These are phyloP conservation scores for Phaeoacremonium minimum DNA, from an alignment of 2,329 filamentous ascomycete genomes.

Conservation along the genomic window DNA sequence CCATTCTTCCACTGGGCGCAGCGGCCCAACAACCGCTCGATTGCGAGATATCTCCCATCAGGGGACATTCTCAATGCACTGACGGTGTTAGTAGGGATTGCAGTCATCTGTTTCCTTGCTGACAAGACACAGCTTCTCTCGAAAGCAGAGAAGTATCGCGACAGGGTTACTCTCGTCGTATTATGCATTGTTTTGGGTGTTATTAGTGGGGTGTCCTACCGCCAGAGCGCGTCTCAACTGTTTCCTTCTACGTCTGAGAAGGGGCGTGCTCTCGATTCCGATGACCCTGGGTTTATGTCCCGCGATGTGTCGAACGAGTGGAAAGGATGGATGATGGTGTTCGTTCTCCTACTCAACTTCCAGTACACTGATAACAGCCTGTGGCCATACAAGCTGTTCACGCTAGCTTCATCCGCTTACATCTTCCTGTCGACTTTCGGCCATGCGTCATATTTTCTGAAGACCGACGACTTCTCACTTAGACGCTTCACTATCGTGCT, in stretches of 20 bases:
- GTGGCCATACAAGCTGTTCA: constrained; percentile 49
- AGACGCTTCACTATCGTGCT: constrained; percentile 47
- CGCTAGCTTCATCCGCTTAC: constrained; percentile 51
- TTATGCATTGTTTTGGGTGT: constrained; percentile 18
- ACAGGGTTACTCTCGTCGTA: constrained; percentile 17
- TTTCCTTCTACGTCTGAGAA: background rate
- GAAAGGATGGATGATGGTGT: constrained; percentile 62
- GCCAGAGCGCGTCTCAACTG: background rate
- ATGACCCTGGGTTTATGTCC: constrained; percentile 37
- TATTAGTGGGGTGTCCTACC: background rate
- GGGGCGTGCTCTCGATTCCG: background rate
- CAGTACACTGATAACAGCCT: constrained; percentile 45
- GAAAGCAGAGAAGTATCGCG: constrained; percentile 44
- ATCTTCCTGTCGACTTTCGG: constrained; percentile 61
- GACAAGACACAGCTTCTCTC: constrained; percentile 51
- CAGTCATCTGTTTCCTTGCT: constrained; percentile 43
- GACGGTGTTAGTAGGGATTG: constrained; percentile 5
- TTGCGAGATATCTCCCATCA: constrained; percentile 1
- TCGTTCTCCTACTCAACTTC: constrained; percentile 47
- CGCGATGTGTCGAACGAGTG: constrained; percentile 59
- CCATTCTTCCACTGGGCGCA: constrained; percentile 14
- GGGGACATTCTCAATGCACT: background rate
- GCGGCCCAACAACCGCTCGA: constrained; percentile 1
- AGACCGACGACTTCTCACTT: constrained; percentile 51
- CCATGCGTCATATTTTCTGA: constrained; percentile 55